Evolutionary conservation across 805 yeast genomes (phyloP), one percentile per base, ranked within the genome.

Genomic region (Debaryomyces hansenii): DNA sequence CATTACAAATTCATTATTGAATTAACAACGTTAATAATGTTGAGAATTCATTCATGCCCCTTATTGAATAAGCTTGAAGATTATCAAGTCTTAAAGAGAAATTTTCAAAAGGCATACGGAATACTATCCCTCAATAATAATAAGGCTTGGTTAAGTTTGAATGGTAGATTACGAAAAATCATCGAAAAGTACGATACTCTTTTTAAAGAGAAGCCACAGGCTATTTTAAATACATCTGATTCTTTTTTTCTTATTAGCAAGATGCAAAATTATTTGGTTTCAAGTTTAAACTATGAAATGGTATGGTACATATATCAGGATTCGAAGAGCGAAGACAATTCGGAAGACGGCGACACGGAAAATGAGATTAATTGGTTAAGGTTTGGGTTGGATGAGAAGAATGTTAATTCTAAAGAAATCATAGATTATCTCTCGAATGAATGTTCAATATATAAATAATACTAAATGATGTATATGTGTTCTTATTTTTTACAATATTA

Each of bases 1-100:
- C 74, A 72, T 54, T 69, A 62, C 49, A 68, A 65, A 40, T 71
- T 70, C 47, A 64, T 71, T 14, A 50, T 72, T 20, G 74, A 70
- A 41, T 59, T 68, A 47, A 61, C 62, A 4, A 46, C 63, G 1
- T 58, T 69, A 38, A 48, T 66, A 4, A 49, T 71, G 56, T 46
- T 69, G 41, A 60, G 69, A 41, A 55, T 69, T 10, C 64, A 48
- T 51, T 61, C 63, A 48, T 62, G 69, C 10, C 70, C 72, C 15
- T 52, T 67, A 4, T 54, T 69, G 36, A 57, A 55, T 40, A 42
- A 55, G 0, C 50, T 56, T 2, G 47, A 53, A 16, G 66, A 67
- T 34, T 67, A 67, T 47, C 47, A 56, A 40, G 40, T 49, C 5
- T 49, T 65, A 31, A 67, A 64, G 44, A 11, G 31, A 4, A 49